Evolutionary conservation across 2,329 filamentous ascomycete species (phyloP), one percentile per base, ranked within the genome.

Genomic region (Colletotrichum simmondsii): DNA sequence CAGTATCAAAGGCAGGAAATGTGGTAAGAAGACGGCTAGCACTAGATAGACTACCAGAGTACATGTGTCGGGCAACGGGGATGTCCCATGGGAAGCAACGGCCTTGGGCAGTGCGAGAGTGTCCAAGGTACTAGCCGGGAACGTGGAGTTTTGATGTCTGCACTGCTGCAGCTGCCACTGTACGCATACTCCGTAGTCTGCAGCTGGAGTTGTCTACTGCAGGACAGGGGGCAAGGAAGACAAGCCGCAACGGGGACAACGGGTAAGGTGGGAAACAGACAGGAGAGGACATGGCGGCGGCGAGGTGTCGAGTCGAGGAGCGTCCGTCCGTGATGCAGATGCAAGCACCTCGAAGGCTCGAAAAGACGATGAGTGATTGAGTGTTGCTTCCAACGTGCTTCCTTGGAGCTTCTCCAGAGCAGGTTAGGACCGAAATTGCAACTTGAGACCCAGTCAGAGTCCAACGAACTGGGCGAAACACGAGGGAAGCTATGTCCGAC

Each of bases 371-470:
- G 37, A 42, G 37, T 42, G 37, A 19, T 42, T 42, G 24, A 49
- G 59, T 26, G 8, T 19, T 24, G 69, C 53, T 72, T 60, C 56
- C 60, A 70, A 60, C 60, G 54, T 53, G 65, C 70, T 59, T 70
- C 61, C 46, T 65, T 64, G 53, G 24, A 52, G 42, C 60, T 52
- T 72, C 70, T 70, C 49, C 53, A 60, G 60, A 42, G 58, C 49
- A 54, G 66, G 62, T 32, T 35, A 58, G 32, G 66, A 24, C 52
- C 70, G 70, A 72, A 53, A 70, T 72, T 72, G 66, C 66, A 60
- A 61, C 54, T n/a, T 22, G 35, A 56, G 32, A 65, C 32, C 22
- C 54, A 46, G 70, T 57, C 59, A 60, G 54, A 53, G 16, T 46
- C 49, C 49, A 11, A 37, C 49, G 61, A 54, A 56, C 60, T 61